Percentiles rank a stretch among this genome's conserved stretches.
Evolutionary conservation across 1,284 basidiomycete species (phyloP).

Genomic region (Leccinum subspadiceum): DNA sequence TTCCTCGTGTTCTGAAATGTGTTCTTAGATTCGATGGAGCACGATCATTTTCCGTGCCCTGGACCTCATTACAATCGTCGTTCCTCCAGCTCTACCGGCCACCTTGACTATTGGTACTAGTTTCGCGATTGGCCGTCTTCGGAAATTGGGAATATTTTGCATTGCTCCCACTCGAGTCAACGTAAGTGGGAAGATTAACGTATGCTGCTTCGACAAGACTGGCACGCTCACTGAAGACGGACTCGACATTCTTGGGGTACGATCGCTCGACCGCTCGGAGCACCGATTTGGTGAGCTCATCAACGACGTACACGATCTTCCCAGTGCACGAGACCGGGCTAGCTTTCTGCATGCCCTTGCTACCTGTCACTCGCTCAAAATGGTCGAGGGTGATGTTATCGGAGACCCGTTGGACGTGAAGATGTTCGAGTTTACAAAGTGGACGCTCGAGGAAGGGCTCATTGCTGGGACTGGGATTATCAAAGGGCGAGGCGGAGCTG

Average conservation of each 20-base stretch:
- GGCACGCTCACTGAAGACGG: constrained; percentile 99
- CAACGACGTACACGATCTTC: constrained; percentile 85
- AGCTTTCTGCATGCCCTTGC: constrained; percentile 91
- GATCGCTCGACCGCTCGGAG: constrained; percentile 72
- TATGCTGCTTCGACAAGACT: constrained; percentile 99
- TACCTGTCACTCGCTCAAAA: constrained; percentile 95
- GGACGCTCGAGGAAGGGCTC: constrained; percentile 93
- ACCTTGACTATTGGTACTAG: constrained; percentile 98
- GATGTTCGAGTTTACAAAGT: constrained; percentile 96
- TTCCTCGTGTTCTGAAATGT: constrained; percentile 5
- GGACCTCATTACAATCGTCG: constrained; percentile 97
- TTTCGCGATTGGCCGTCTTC: constrained; percentile 89
- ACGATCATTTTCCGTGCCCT: constrained; percentile 92
- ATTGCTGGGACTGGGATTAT: constrained; percentile 66
- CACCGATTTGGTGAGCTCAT: constrained; percentile 91
- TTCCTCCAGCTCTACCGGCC: constrained; percentile 95
- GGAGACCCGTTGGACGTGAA: constrained; percentile 97
- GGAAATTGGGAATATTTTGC: constrained; percentile 91
- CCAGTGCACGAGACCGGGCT: constrained; percentile 70
- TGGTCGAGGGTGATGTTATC: constrained; percentile 85
- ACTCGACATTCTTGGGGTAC: constrained; percentile 92
- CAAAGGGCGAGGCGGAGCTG: constrained; percentile 60
- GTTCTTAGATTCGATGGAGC: constrained; percentile 69
- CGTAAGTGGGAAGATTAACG: constrained; percentile 94
- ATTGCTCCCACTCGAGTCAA: constrained; percentile 97